Evolutionary conservation across 805 yeast genomes (phyloP).

Genomic region (Candida sakaeoensis): DNA sequence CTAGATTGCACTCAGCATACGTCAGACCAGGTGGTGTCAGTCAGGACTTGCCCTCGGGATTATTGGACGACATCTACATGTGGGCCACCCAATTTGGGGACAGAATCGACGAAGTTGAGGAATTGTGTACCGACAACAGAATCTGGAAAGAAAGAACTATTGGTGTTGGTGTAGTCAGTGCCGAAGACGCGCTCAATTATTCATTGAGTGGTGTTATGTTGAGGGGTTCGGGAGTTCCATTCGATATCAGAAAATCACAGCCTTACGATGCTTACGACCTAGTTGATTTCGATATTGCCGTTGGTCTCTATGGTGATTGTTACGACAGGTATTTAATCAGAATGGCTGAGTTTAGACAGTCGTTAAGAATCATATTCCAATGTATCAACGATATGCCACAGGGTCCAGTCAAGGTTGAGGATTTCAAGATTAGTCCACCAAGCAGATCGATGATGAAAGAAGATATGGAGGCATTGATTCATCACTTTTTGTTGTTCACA

Average conservation of each 20-base stretch:
- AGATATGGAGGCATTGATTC: conserved; percentile 90
- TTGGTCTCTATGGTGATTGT: conserved; percentile 85
- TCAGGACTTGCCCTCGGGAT: conserved; percentile 81
- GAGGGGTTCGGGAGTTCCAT: conserved; percentile 87
- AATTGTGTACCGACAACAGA: conserved; percentile 83
- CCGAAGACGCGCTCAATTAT: conserved; percentile 83
- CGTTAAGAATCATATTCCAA: conserved; percentile 83
- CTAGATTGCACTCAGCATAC: conserved; percentile 84
- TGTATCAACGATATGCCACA: conserved; percentile 90
- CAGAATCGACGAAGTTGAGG: conserved; percentile 87
- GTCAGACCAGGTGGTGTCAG: conserved; percentile 91
- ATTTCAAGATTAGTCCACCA: conserved; percentile 80
- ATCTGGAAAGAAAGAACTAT: conserved; percentile 87
- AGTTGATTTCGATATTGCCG: conserved; percentile 85
- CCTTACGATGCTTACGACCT: conserved; percentile 88
- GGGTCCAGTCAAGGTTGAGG: conserved; percentile 89
- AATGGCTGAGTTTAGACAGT: conserved; percentile 91
- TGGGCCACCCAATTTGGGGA: conserved; percentile 97
- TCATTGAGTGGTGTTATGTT: conserved; percentile 84
- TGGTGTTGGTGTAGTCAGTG: conserved; percentile 75
- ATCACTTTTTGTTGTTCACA: conserved; percentile 82
- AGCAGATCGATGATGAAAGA: conserved; percentile 80
- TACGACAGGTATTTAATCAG: conserved; percentile 84
- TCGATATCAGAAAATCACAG: conserved; percentile 78
- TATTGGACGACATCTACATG: conserved; percentile 87